Base-by-base conservation (phyloP, 352 stramenopile genomes). In the Thalassiosira allenii region DNA sequence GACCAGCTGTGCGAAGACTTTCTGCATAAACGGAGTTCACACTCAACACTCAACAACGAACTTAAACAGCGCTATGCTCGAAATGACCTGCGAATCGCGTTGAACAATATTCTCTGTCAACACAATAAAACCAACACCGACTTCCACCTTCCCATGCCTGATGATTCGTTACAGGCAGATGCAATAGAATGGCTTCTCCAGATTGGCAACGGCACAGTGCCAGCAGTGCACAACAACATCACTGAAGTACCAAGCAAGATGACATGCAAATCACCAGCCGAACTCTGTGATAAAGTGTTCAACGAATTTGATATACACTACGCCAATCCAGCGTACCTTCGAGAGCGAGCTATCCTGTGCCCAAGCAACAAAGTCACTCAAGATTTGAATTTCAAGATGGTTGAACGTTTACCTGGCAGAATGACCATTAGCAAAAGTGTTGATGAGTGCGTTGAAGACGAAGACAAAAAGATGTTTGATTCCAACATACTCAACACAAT, bases 221-320 rank as follows among this genome's bases (percentile, higher is more conserved):
- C 37, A 47, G 17, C 37, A 17, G 37, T 17, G 8, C 37, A 47
- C 37, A 47, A 47, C 8, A 17, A 47, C 37, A 47, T 64, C 27
- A 75, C 62, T 5, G 64, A 74, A 74, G 12, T 74, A 29, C 64
- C 64, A 34, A 3, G 37, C 1, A 8, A 64, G 0, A 74, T 74
- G 64, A 37, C 51, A 40, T 64, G 64, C 34, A 22, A 53, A 17
- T 17, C n/a, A 30, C 49, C 11, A 22, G 2, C 49, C 1, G 51
- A 75, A 33, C 34, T 75, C 25, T 14, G 64, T 20, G 33, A 75
- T 12, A 64, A 32, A 20, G 49, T 74, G 0, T 74, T 62, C 29
- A 9, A 52, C 34, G 51, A 74, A 20, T 74, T 74, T 47, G 11
- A 8, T n/a, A n/a, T 1, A 4, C 47, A 74, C 27, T 64, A 53